Percentiles rank a stretch among this genome's conserved stretches.
Evolutionary conservation across 73 alveolate genomes (phyloP).

Genomic region (Paramecium pentaurelia): DNA sequence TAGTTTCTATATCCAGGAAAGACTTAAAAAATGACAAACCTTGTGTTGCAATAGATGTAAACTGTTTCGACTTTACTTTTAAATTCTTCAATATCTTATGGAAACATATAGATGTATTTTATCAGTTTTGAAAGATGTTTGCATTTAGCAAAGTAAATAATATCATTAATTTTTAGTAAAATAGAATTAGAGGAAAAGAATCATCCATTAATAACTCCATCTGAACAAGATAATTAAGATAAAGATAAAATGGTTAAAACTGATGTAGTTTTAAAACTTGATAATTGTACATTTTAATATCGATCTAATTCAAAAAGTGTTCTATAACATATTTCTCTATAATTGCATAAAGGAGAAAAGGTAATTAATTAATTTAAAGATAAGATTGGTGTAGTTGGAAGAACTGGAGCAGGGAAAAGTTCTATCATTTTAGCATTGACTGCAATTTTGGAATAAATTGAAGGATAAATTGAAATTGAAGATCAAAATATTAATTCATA

Average conservation of each 20-base stretch:
- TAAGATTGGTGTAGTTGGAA: conserved; percentile 50
- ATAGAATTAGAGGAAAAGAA: neutral
- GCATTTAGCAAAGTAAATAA: neutral
- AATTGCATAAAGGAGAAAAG: neutral
- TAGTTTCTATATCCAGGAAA: neutral
- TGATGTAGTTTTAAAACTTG: neutral
- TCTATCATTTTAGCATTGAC: neutral
- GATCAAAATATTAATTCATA: neutral
- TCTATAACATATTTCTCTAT: neutral
- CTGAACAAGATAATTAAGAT: neutral
- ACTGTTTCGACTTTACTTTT: neutral
- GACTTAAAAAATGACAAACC: neutral
- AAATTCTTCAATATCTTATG: neutral
- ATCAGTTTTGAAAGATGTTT: neutral
- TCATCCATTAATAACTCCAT: neutral
- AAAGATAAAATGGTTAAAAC: neutral
- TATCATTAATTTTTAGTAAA: neutral
- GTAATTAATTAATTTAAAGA: neutral
- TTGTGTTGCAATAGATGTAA: neutral
- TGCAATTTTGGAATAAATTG: neutral
- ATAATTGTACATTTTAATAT: neutral
- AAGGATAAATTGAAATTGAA: neutral
- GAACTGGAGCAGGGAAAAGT: neutral
- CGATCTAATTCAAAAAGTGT: conserved; percentile 3
- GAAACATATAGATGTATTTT: neutral